These are phyloP conservation scores for Takakia lepidozioides DNA, from an alignment of 225 moss, liverwort and hornwort genomes.

Conservation along the genomic window DNA sequence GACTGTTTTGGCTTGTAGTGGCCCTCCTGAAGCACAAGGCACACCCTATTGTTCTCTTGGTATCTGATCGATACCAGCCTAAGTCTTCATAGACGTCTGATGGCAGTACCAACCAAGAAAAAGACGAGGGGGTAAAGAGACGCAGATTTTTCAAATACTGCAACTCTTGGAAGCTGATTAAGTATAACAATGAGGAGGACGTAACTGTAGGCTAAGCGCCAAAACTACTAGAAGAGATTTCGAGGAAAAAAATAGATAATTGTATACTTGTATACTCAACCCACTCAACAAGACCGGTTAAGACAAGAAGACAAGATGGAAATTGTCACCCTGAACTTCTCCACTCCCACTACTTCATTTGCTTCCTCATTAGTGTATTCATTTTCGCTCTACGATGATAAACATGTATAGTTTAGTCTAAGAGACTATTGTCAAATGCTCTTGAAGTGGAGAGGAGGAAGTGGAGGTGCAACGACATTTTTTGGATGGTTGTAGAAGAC, in stretches of 20 bases:
- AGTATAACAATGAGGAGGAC: slow-evolving; percentile 74
- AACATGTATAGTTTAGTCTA: no score
- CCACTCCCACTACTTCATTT: no score
- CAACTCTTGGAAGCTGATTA: slow-evolving; percentile 86
- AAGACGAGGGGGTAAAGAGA: slow-evolving; percentile 82
- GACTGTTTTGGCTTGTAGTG: slow-evolving; percentile 58
- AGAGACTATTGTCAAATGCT: no score
- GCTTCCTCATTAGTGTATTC: no score
- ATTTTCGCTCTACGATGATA: no score
- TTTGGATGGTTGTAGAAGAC: no score
- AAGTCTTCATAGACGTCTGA: slow-evolving; percentile 93
- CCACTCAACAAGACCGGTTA: no score
- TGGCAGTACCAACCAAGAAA: slow-evolving; percentile 68
- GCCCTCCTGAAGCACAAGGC: slow-evolving; percentile 47
- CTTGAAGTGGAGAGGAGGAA: no score
- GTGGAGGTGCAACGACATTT: no score
- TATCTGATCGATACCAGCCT: slow-evolving; percentile 68
- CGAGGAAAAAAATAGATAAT: slow-evolving; percentile 61
- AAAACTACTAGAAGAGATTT: slow-evolving; percentile 89
- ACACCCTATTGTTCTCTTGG: slow-evolving; percentile 66
- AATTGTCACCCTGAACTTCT: no score
- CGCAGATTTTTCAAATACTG: slow-evolving; percentile 75
- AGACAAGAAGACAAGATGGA: no score
- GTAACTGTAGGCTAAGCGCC: slow-evolving; percentile 78
- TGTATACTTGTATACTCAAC: slow-evolving; percentile 87